These are phyloP conservation scores for Dioszegia aurantiaca DNA, from an alignment of 768 basidiomycete species.

Conservation along the genomic window DNA sequence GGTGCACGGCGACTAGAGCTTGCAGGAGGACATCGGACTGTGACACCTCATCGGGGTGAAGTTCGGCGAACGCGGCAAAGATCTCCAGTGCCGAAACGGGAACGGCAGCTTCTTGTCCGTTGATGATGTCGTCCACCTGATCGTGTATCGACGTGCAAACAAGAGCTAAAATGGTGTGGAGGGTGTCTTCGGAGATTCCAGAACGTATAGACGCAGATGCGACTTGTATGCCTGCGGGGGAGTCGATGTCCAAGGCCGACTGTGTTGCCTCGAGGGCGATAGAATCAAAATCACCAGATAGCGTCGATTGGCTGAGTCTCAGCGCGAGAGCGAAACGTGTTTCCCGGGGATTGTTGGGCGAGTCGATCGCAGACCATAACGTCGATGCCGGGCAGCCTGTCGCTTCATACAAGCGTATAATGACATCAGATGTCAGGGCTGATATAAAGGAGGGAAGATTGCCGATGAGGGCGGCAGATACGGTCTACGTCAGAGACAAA, in stretches of 20 bases:
- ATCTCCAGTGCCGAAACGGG: conserved; percentile 32
- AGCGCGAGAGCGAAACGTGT: conserved; percentile 24
- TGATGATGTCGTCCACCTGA: conserved; percentile 21
- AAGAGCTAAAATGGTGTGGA: conserved; percentile 38
- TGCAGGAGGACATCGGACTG: conserved; percentile 30
- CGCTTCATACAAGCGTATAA: background rate
- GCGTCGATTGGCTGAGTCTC: background rate
- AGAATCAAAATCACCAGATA: conserved; percentile 28
- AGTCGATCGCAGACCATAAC: conserved; percentile 13
- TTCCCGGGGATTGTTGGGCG: conserved; percentile 1
- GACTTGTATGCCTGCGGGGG: conserved; percentile 5
- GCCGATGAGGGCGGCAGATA: background rate
- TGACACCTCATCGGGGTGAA: conserved; percentile 18
- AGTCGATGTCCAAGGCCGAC: conserved; percentile 21
- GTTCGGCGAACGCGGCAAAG: conserved; percentile 29
- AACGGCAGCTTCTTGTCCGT: conserved; percentile 7
- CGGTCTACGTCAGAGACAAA: background rate
- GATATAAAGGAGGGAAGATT: conserved; percentile 5
- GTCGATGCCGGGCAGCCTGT: background rate
- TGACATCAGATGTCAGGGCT: background rate
- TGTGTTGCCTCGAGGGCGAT: conserved; percentile 41
- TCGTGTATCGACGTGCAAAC: conserved; percentile 41
- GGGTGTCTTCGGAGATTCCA: conserved; percentile 30
- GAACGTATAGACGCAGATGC: conserved; percentile 3
- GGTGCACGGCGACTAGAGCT: conserved; percentile 39